Percentiles rank a stretch among this genome's conserved stretches.
Conservation (phyloP, 495 filamentous ascomycete genomes). For the Aspergillus incahuasiensis region DNA sequence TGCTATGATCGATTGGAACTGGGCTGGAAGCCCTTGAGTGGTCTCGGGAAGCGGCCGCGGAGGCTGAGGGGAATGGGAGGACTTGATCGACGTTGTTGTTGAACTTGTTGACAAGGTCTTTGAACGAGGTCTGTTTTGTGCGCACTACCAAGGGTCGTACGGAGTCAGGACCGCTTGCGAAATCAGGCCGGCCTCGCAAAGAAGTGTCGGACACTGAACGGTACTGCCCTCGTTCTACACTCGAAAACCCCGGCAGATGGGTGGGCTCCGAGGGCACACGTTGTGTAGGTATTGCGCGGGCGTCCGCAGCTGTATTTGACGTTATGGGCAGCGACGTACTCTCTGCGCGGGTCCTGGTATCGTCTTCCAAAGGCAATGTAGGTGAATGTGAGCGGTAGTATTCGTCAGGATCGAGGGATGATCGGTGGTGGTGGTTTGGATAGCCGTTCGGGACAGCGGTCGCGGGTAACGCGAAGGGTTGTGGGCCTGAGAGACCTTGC, state of each 20-base stretch:
- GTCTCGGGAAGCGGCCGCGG: slow-evolving; percentile 29
- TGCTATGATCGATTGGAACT: slow-evolving; percentile 14
- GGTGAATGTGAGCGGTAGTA: slow-evolving; percentile 43
- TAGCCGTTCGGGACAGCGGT: slow-evolving; percentile 22
- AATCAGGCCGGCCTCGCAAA: slow-evolving; percentile 18
- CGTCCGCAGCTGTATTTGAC: slow-evolving; percentile 21
- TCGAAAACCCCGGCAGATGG: slow-evolving; percentile 23
- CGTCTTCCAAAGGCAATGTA: slow-evolving; percentile 22
- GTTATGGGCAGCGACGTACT: slow-evolving; percentile 24
- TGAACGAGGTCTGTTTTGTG: slow-evolving; percentile 50
- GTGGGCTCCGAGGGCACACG: slow-evolving; percentile 29
- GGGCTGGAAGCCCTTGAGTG: slow-evolving; percentile 27
- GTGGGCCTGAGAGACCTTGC: slow-evolving; percentile 20
- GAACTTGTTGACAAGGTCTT: slow-evolving; percentile 58
- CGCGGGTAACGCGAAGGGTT: slow-evolving; percentile 19
- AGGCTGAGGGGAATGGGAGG: slow-evolving; percentile 41
- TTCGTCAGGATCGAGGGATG: slow-evolving; percentile 50
- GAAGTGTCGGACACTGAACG: slow-evolving; percentile 38
- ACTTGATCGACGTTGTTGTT: slow-evolving; percentile 53
- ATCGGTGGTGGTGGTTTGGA: slow-evolving; percentile 26
- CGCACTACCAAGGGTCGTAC: slow-evolving; percentile 23
- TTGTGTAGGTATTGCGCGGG: slow-evolving; percentile 14
- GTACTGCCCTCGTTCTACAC: slow-evolving; percentile 22
- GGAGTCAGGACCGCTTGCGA: slow-evolving; percentile 14
- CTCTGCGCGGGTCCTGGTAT: slow-evolving; percentile 21